Conservation (phyloP, 345 rosid genomes). For the Limnanthes douglasii region DNA sequence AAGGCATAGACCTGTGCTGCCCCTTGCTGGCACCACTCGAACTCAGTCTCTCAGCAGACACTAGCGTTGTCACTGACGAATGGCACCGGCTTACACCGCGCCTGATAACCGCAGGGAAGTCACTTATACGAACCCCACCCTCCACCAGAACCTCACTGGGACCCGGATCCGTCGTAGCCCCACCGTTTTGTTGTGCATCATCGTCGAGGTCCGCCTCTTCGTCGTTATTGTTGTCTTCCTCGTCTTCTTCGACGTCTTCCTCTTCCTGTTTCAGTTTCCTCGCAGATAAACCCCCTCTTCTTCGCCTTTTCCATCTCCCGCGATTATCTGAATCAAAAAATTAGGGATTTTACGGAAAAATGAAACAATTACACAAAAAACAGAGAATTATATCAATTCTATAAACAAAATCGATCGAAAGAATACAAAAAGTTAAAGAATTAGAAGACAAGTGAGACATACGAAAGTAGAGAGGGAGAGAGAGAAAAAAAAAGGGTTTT, state of each 20-base stretch:
- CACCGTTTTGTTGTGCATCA: slow-evolving; percentile 13
- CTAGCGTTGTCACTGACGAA: slow-evolving; percentile 40
- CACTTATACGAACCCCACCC: slow-evolving; percentile 48
- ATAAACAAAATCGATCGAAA: slow-evolving; percentile 6
- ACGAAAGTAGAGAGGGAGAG: slow-evolving; percentile 4
- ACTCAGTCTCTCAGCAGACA: slow-evolving; percentile 49
- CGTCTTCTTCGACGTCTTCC: slow-evolving; percentile 37
- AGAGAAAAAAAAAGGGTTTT: slow-evolving; percentile 5
- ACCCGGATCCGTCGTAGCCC: slow-evolving; percentile 27
- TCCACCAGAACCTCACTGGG: slow-evolving; percentile 38
- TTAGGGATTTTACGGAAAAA: not conserved
- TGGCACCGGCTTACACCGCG: slow-evolving; percentile 66
- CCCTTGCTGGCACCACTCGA: slow-evolving; percentile 33
- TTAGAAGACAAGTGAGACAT: slow-evolving; percentile 1
- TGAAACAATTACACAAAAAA: slow-evolving; percentile 8
- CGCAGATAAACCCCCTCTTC: slow-evolving; percentile 31
- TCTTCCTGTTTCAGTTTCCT: slow-evolving; percentile 40
- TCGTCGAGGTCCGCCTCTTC: slow-evolving; percentile 29
- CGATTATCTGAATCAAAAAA: slow-evolving; percentile 35
- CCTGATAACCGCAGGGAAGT: slow-evolving; percentile 51
- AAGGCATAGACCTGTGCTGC: slow-evolving; percentile 18
- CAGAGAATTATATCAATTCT: not conserved
- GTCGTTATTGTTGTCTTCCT: slow-evolving; percentile 25
- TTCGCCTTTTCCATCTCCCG: slow-evolving; percentile 75
- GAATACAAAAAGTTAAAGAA: too few relatives aligned